Base-by-base conservation (phyloP, 192 early-diverging fungal species). In the Mortierella claussenii region DNA sequence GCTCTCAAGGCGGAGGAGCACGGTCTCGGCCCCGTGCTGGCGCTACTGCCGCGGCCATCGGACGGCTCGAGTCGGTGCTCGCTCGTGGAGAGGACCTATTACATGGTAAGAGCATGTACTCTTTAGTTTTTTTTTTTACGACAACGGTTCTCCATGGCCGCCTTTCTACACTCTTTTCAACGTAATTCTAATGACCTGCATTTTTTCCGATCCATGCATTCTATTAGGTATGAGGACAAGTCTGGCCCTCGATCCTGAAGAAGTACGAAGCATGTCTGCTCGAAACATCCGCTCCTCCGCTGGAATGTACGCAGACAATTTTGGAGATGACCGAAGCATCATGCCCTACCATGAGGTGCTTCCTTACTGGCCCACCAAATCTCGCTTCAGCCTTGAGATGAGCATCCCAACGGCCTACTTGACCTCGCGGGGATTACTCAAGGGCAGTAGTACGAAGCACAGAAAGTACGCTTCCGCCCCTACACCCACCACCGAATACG, bases 21-120 rank as follows among this genome's bases (percentile, higher is more conserved):
- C 64, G 73, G 1, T 66, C 73, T 17, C 26, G 73, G 21, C 73
- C 73, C 13, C 73, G 73, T 10, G 60, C 73, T 28, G 58, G 73
- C 13, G 73, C 73, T 12, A 76, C 73, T 8, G 73, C 73, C 26
- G 64, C 73, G 10, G 73, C 63, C 3, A 76, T 76, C 18, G 73
- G 73, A 23, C 73, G 73, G 4, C 34, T 76, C 24, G 64, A 76
- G 24, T 36, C 65, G 1, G 63, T 76, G 21, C 73, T 76, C 26
- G 57, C 63, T 56, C 64, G 73, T 4, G 73, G 73, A 17, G 57
- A 76, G 50, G 64, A 76, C 27, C 40, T 76, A 5, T 47, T 54
- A 18, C 64, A 56, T 17, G 73, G 73, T 75, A 65, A 58, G 33
- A 23, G n/a, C 15, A 28, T 53, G 26, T 46, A 11, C n/a, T 24